phyloP scores from a whole-genome alignment of 306 rosid species.

The Dalbergia oliveri region DNA sequence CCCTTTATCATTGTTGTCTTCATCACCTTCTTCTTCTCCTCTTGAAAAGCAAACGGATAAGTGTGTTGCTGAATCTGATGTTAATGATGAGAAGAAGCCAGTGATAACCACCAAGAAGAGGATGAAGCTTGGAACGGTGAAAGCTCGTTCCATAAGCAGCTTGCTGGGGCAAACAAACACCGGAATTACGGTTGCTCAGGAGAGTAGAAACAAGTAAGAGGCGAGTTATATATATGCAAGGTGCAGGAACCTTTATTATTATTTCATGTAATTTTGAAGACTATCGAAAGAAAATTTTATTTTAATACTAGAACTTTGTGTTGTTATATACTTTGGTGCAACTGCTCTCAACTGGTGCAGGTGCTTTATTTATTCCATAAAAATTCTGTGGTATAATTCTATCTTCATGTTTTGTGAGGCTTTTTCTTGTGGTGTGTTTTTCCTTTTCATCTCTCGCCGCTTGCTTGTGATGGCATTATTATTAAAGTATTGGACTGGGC shows the following conservation, averaged over 20 bases:
- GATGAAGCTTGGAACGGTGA: constrained; percentile 80
- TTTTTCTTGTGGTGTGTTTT: not conserved
- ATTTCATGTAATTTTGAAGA: constrained; percentile 37
- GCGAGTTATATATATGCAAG: not conserved
- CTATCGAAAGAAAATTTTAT: not conserved
- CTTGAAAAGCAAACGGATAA: constrained; percentile 20
- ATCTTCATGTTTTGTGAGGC: not conserved
- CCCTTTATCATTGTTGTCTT: not conserved
- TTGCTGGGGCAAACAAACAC: constrained; percentile 74
- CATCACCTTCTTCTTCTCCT: constrained; percentile 32
- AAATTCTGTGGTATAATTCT: not conserved
- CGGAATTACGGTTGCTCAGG: not conserved
- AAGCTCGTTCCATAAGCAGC: constrained; percentile 91
- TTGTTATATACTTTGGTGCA: constrained; percentile 40
- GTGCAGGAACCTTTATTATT: constrained; percentile 22
- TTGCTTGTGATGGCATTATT: constrained; percentile 17
- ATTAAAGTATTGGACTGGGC: not conserved
- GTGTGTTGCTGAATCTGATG: constrained; percentile 1
- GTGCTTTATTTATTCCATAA: constrained; percentile 20
- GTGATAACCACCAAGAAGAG: constrained; percentile 35
- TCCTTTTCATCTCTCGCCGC: not conserved
- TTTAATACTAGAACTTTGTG: constrained; percentile 20
- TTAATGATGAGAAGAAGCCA: constrained; percentile 36
- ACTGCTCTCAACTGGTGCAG: constrained; percentile 29
- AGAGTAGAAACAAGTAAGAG: constrained; percentile 49